Conservation (phyloP, 768 basidiomycete species). For the Fistulinella prunicolor region DNA sequence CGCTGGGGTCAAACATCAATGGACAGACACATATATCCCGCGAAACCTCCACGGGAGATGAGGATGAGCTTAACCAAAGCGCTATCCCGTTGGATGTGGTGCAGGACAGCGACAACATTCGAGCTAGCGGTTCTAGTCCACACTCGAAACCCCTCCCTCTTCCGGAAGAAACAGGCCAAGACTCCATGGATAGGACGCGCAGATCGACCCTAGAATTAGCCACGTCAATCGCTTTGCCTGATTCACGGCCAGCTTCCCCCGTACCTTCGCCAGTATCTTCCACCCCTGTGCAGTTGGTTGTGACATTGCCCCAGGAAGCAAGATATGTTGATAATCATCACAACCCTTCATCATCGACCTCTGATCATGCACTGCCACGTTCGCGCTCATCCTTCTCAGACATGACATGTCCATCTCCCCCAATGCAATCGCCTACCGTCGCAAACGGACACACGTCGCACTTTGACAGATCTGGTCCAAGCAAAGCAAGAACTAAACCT, state of each 20-base stretch:
- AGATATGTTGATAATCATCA: not conserved
- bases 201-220: constrained; percentile 11
- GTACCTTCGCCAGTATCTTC: not conserved
- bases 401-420: not conserved
- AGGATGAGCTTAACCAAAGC: not conserved
- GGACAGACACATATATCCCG: not conserved
- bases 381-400: constrained; percentile 13
- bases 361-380: not conserved
- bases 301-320: not conserved
- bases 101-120: not conserved
- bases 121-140: not conserved
- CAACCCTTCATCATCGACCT: not conserved
- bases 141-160: not conserved
- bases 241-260: constrained; percentile 20
- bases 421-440: not conserved
- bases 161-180: not conserved
- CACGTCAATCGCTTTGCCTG: constrained; percentile 17
- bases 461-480: not conserved
- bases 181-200: too few relatives aligned
- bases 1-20: not conserved
- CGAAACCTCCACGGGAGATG: not conserved
- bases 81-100: not conserved
- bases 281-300: not conserved
- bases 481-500: constrained; percentile 19
- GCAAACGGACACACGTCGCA: not conserved